Percentiles rank a stretch among this genome's conserved stretches.
phyloP scores from a whole-genome alignment of 768 basidiomycete genomes.

The Pilatotrama ljubarskyi region DNA sequence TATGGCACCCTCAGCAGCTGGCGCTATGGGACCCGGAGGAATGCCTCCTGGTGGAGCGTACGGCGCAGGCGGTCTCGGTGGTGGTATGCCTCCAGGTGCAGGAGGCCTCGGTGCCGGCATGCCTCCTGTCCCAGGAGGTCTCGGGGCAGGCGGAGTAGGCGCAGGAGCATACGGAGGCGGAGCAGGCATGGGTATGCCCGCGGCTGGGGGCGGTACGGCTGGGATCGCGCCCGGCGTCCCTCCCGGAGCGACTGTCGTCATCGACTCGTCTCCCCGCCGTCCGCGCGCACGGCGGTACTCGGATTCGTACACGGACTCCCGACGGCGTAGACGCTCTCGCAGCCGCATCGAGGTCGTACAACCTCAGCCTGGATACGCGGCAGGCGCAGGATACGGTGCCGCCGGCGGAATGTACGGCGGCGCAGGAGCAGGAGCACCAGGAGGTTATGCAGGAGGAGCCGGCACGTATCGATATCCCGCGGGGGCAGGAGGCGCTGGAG shows the following conservation, averaged over 20 bases:
- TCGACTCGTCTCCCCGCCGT: neutral
- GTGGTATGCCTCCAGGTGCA: neutral
- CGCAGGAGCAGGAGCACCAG: neutral
- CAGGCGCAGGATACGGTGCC: neutral
- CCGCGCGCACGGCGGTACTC: conserved; percentile 5
- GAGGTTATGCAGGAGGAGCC: neutral
- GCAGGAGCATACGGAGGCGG: neutral
- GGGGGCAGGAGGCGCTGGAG: neutral
- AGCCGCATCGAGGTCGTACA: conserved; percentile 5
- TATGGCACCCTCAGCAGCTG: neutral
- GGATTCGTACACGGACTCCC: conserved; percentile 1
- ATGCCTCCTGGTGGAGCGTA: neutral
- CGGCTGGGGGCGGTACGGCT: neutral
- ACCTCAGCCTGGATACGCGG: neutral
- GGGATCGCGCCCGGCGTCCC: conserved; percentile 6
- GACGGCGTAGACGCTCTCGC: neutral
- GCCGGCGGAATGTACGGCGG: neutral
- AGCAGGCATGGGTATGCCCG: neutral
- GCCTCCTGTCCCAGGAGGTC: no score
- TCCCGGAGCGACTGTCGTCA: conserved; percentile 27
- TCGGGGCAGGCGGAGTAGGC: neutral
- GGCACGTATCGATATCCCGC: neutral
- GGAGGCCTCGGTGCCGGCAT: neutral
- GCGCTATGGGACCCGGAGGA: neutral
- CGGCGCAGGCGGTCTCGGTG: neutral